phyloP scores from a whole-genome alignment of 73 alveolate genomes.

The Diophrys appendiculata region DNA sequence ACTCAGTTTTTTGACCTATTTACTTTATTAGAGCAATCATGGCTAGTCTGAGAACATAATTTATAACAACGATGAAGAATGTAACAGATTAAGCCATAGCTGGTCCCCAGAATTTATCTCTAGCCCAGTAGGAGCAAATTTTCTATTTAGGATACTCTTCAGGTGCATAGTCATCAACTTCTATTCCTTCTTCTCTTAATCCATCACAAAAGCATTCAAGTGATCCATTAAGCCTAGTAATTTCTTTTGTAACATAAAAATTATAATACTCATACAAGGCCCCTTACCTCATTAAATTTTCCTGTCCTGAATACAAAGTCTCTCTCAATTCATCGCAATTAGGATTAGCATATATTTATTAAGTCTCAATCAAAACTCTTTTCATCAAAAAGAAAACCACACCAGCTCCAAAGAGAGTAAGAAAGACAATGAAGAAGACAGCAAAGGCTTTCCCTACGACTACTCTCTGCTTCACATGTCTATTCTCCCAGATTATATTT shows the following conservation, averaged over 20 bases:
- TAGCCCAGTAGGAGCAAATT: constrained; percentile 4
- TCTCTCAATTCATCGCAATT: constrained; percentile 1
- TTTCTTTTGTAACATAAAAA: background rate
- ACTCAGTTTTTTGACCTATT: constrained; percentile 41
- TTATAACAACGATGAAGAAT: constrained; percentile 3
- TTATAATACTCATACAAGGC: background rate
- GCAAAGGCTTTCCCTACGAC: background rate
- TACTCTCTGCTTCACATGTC: background rate
- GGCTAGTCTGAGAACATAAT: constrained; percentile 8
- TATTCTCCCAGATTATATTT: constrained; percentile 84
- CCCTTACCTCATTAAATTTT: background rate
- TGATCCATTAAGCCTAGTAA: constrained; percentile 8
- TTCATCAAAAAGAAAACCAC: constrained; percentile 3
- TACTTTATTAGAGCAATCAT: constrained; percentile 7
- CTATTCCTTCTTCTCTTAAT: background rate
- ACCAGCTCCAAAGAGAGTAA: background rate
- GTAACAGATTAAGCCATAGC: constrained; percentile 1
- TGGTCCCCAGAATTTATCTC: constrained; percentile 3
- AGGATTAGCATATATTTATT: background rate
- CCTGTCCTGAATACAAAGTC: background rate
- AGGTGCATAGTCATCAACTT: background rate
- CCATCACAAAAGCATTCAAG: constrained; percentile 20
- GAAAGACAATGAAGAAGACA: background rate
- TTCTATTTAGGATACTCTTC: background rate
- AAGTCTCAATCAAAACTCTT: background rate